phyloP scores from a whole-genome alignment of 345 rosid species.

The Trapa bicornis region DNA sequence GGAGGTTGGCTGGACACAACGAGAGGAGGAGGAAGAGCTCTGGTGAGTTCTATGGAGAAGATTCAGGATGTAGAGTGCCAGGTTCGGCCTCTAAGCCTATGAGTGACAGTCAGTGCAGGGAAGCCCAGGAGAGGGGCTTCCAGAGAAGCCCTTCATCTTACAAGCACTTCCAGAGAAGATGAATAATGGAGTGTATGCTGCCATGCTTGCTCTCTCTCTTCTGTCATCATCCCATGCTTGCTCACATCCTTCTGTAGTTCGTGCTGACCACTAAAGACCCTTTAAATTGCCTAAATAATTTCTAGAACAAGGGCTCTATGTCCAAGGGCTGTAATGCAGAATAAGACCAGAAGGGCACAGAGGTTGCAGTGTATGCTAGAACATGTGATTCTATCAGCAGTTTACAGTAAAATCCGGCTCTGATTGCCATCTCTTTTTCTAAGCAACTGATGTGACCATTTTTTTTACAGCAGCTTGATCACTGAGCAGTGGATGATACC shows the following conservation, averaged over 20 bases:
- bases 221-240: constrained; percentile 33
- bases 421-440: not conserved
- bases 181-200: constrained; percentile 9
- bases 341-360: not conserved
- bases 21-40: constrained; percentile 67
- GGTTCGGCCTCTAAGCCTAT: constrained; percentile 11
- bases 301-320: not conserved
- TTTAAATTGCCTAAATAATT: no score
- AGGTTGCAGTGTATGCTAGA: not conserved
- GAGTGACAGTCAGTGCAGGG: constrained; percentile 23
- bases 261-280: not conserved
- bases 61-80: constrained; percentile 32
- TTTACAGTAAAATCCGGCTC: not conserved
- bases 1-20: constrained; percentile 72
- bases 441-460: not conserved
- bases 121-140: constrained; percentile 22
- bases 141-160: constrained; percentile 18
- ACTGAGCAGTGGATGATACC: no score
- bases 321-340: not conserved
- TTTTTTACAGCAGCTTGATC: not conserved
- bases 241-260: not conserved
- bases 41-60: constrained; percentile 36
- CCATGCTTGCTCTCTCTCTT: constrained; percentile 62
- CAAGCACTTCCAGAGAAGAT: constrained; percentile 39
- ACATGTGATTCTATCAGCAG: not conserved